A percentile compares a stretch with the other conserved stretches of the same genome.
Conservation (phyloP, 805 yeast genomes). For the Metschnikowia matae region DNA sequence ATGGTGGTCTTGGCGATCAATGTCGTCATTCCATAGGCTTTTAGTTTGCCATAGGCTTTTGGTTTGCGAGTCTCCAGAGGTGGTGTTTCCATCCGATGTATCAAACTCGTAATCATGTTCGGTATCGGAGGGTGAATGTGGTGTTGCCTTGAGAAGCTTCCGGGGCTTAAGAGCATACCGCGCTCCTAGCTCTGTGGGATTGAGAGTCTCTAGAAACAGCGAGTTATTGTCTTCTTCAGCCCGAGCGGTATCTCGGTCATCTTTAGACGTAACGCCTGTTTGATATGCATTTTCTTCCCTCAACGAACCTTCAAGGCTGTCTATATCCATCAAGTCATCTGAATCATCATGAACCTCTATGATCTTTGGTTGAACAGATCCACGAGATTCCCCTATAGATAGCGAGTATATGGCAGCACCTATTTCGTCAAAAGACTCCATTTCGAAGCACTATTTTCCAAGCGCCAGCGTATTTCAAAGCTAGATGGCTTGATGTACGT, state of each 20-base stretch:
- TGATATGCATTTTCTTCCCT: neutral
- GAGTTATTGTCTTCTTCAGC: conserved; percentile 5
- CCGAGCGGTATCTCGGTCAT: neutral
- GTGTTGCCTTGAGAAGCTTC: conserved; percentile 23
- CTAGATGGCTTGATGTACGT: neutral
- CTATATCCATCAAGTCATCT: conserved; percentile 24
- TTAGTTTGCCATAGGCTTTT: neutral
- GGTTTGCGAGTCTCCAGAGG: neutral
- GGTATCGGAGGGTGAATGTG: neutral
- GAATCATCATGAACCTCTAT: neutral
- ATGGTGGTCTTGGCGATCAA: neutral
- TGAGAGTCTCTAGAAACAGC: conserved; percentile 20
- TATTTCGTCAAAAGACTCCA: conserved; percentile 15
- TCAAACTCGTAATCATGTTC: conserved; percentile 27
- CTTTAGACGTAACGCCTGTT: neutral
- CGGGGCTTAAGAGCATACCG: conserved; percentile 33
- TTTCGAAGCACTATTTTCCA: neutral
- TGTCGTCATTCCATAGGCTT: neutral
- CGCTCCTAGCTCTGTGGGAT: conserved; percentile 42
- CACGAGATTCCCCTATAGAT: conserved; percentile 7
- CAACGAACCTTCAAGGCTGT: conserved; percentile 5
- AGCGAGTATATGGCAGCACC: conserved; percentile 15
- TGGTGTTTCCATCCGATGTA: conserved; percentile 9
- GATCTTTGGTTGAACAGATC: neutral
- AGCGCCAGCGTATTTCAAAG: neutral